These are phyloP conservation scores for Escallonia herrerae DNA, from an alignment of 129 eudicot genomes.

Conservation along the genomic window DNA sequence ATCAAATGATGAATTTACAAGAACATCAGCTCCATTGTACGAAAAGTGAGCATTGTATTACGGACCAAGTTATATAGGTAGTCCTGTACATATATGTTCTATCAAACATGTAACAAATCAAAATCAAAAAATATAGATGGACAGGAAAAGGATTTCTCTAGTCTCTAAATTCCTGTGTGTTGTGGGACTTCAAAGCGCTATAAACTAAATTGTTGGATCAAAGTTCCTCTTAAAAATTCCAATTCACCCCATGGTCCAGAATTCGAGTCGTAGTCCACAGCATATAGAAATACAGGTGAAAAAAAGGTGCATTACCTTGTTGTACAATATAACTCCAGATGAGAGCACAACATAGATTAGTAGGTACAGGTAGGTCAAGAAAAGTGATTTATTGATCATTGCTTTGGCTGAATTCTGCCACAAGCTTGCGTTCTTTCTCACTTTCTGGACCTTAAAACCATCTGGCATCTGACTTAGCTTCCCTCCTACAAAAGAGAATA, in stretches of 20 bases:
- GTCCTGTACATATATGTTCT: too few relatives aligned
- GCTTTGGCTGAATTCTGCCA: constrained; percentile 17
- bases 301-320: constrained; percentile 40
- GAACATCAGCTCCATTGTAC: too few relatives aligned
- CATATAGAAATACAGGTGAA: constrained; percentile 7
- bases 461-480: constrained; percentile 10
- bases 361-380: constrained; percentile 62
- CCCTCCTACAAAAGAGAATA: constrained; percentile 5
- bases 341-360: constrained; percentile 60
- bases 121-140: too few relatives aligned
- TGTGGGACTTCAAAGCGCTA: neutral
- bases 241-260: neutral
- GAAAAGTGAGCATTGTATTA: too few relatives aligned
- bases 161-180: neutral
- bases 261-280: constrained; percentile 4
- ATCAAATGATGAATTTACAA: too few relatives aligned
- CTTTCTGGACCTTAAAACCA: constrained; percentile 14
- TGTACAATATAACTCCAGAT: constrained; percentile 69
- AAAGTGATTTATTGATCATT: constrained; percentile 61
- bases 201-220: neutral
- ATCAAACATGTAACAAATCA: too few relatives aligned
- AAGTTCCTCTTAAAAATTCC: constrained; percentile 3
- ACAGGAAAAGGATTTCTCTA: too few relatives aligned
- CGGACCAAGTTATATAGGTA: too few relatives aligned
- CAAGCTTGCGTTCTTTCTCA: constrained; percentile 9